Base-by-base conservation (phyloP, 31 red algal genomes). In the Odonthalia washingtoniensis region DNA sequence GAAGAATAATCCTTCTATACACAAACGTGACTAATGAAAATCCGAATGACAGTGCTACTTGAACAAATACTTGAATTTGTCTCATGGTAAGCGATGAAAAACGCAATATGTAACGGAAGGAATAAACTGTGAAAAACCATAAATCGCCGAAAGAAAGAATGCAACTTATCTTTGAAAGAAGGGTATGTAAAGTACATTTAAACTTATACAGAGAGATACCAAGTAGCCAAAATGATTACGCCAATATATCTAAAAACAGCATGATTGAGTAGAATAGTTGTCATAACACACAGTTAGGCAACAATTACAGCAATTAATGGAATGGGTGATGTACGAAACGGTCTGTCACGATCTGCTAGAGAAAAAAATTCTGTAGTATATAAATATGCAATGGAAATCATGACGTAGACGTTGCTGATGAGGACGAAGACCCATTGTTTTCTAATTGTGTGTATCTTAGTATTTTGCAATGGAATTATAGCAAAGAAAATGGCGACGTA, bases 351-450 rank as follows among this genome's bases (percentile, higher is more conserved):
- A 14, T 74, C 17, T 34, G 93, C 87, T 32, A 85, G 61, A 1
- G 87, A 68, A 16, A 83, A 83, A 43, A 90, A 95, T 2, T 82
- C 76, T 61, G 87, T 83, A 35, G 80, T 87, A 81, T 95, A 95
- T 40, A 95, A 77, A 75, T 90, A 95, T 39, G 87, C 70, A 31
- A 95, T 87, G 6, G 87, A 81, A 27, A 90, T 69, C 38, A 86
- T 63, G 76, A 90, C 83, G 72, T 64, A 62, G 46, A 46, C 30
- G 70, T 95, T 95, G 34, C 81, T 90, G 34, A 95, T 65, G 43
- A 95, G 83, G 45, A 95, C 38, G 83, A 95, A 95, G 30, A 95
- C 93, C 72, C 87, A 86, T 65, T 95, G 93, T 40, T 90, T 84
- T 21, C 68, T 43, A 63, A 95, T 77, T 3, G n/a, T 77, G 18